Base-by-base conservation (phyloP, 768 basidiomycete genomes). In the Termitomyces sp. region DNA sequence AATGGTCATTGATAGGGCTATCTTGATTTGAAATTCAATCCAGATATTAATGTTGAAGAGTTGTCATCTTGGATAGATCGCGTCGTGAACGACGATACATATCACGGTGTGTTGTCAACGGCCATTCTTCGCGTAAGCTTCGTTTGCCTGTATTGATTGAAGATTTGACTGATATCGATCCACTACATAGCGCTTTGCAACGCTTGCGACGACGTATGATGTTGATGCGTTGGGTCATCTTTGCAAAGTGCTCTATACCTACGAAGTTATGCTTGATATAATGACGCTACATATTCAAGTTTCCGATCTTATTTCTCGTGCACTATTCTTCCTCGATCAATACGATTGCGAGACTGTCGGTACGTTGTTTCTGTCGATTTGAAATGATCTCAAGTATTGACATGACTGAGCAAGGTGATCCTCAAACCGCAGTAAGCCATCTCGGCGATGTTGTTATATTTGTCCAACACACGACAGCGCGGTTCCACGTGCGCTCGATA, bases 341-440 rank as follows among this genome's bases (percentile, higher is more conserved):
- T 91, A 88, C 62, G 89, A 91, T 63, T 91, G 87, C 59, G 90
- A 91, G 65, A 86, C 84, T 21, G 86, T 92, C 32, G 90, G 90
- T 88, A 67, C 25, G 86, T 74, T 55, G 37, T 32, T 61, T n/a
- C 58, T 21, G 31, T 40, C 14, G 40, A 42, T 10, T 17, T 38
- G 11, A 2, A 43, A 21, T 45, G 10, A 8, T 34, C 9, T 21
- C 31, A 37, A 12, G 11, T 46, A 21, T 27, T 50, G 17, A 35
- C 41, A 43, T 29, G 23, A 11, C 37, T 46, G 37, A 12, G 17
- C 19, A 54, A 92, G 90, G 90, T 46, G 90, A 92, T 69, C 91
- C 91, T 17, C 91, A 92, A 69, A 88, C 86, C 17, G 90, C 90
- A 5, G 81, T 92, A 38, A 84, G 81, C 58, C 86, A 90, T 67